These are phyloP conservation scores for Tricholomella constricta DNA, from an alignment of 768 basidiomycete genomes.

Conservation along the genomic window DNA sequence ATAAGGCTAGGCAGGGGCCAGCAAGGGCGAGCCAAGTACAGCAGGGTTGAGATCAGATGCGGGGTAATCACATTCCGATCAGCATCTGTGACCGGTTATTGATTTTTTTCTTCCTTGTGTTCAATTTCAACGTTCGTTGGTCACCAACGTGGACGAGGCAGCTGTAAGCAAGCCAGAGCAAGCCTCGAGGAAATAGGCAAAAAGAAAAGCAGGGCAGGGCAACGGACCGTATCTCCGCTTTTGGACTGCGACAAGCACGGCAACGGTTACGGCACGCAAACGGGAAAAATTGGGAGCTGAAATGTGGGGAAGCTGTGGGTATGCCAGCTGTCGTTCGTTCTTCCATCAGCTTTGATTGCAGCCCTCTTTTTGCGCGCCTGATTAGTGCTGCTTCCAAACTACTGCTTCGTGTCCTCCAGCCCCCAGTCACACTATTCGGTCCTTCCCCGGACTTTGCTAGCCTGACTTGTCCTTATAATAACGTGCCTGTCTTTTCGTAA, in stretches of 20 bases:
- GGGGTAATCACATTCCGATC: conserved; percentile 16
- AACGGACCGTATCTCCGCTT: neutral
- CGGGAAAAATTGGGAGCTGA: neutral
- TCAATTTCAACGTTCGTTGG: conserved; percentile 1
- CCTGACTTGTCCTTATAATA: conserved; percentile 5
- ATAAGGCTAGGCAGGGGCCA: no score
- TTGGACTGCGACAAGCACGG: conserved; percentile 4
- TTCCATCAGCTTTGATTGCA: conserved; percentile 3
- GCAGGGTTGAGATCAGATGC: conserved; percentile 1
- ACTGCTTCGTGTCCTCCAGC: neutral
- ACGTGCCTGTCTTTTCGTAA: neutral
- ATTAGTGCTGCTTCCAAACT: neutral
- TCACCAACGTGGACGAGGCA: neutral
- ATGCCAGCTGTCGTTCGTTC: conserved; percentile 1
- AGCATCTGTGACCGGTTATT: neutral
- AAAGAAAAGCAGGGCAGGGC: neutral
- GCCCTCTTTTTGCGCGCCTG: conserved; percentile 3
- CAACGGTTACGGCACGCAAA: conserved; percentile 1
- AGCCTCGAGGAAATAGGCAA: neutral
- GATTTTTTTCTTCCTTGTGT: conserved; percentile 5
- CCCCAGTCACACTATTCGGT: conserved; percentile 12
- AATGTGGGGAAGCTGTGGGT: conserved; percentile 4
- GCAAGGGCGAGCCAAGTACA: conserved; percentile 1
- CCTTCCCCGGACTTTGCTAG: conserved; percentile 15
- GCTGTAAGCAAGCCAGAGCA: neutral